Conservation (phyloP, 2,329 filamentous ascomycete genomes). For the Phaeomoniella chlamydospora region DNA sequence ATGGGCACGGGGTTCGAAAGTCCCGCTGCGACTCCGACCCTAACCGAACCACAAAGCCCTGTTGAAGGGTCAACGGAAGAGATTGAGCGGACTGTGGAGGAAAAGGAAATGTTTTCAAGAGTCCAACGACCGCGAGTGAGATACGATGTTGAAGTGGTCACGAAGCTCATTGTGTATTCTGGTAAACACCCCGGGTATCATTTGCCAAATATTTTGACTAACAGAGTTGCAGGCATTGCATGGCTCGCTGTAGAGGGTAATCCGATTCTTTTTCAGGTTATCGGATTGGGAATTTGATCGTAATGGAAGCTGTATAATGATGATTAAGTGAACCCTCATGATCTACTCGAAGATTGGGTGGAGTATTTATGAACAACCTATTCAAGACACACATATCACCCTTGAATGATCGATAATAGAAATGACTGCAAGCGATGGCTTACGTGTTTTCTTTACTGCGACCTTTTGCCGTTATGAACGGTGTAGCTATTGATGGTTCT, state of each 20-base stretch:
- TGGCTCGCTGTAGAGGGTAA: slow-evolving; percentile 67
- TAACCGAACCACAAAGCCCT: slow-evolving; percentile 10
- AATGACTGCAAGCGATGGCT: too few relatives aligned
- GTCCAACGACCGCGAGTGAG: slow-evolving; percentile 76
- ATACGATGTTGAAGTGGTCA: slow-evolving; percentile 98
- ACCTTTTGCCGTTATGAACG: too few relatives aligned
- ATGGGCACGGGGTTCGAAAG: slow-evolving; percentile 50
- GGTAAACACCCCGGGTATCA: slow-evolving; percentile 40
- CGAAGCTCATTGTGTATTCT: slow-evolving; percentile 86
- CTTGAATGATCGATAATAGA: too few relatives aligned
- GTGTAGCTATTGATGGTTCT: too few relatives aligned
- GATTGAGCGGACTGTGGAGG: slow-evolving; percentile 28
- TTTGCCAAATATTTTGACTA: slow-evolving; percentile 7
- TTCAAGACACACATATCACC: too few relatives aligned
- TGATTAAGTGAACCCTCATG: too few relatives aligned
- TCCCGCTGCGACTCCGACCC: slow-evolving; percentile 14
- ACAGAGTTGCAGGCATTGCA: slow-evolving; percentile 49
- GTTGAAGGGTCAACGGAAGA: slow-evolving; percentile 9
- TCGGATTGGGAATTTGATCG: slow-evolving; percentile 15
- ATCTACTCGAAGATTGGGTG: too few relatives aligned
- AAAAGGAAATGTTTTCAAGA: slow-evolving; percentile 69
- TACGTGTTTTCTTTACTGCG: too few relatives aligned
- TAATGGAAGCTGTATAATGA: too few relatives aligned
- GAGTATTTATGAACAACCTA: too few relatives aligned
- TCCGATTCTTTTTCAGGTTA: slow-evolving; percentile 55